A percentile compares a stretch with the other conserved stretches of the same genome.
Evolutionary conservation across 768 basidiomycete genomes (phyloP).

Genomic region (Rhodosporidiobolus odoratus): DNA sequence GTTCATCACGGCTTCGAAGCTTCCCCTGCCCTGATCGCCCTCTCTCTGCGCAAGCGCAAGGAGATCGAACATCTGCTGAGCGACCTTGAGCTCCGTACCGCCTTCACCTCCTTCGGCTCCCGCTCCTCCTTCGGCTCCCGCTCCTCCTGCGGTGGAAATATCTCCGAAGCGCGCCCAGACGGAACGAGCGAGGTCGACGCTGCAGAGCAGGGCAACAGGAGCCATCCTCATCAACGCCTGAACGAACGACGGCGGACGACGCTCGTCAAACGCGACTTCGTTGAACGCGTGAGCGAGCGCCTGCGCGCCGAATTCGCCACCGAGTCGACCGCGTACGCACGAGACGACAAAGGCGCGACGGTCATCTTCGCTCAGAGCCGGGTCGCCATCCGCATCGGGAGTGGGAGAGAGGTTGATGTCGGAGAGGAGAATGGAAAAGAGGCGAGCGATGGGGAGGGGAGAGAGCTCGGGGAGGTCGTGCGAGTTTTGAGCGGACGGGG

Average conservation of each 20-base stretch:
- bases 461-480: slow-evolving; percentile 79
- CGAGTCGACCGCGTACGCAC: slow-evolving; percentile 14
- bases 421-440: slow-evolving; percentile 73
- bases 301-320: slow-evolving; percentile 24
- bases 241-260: slow-evolving; percentile 5
- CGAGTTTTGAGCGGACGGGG: slow-evolving; percentile 75
- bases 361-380: slow-evolving; percentile 10
- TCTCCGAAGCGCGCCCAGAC: slow-evolving; percentile 14
- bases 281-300: slow-evolving; percentile 35
- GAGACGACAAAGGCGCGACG: slow-evolving; percentile 21
- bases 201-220: slow-evolving; percentile 19
- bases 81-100: slow-evolving; percentile 31
- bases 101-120: slow-evolving; percentile 2
- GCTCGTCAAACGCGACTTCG: slow-evolving; percentile 25
- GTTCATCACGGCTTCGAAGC: slow-evolving; percentile 18
- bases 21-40: slow-evolving; percentile 16
- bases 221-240: slow-evolving; percentile 15
- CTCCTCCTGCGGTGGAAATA: not conserved
- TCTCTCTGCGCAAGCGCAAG: slow-evolving; percentile 29
- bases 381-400: not conserved
- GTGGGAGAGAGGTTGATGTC: slow-evolving; percentile 46
- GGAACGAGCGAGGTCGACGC: slow-evolving; percentile 19
- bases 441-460: slow-evolving; percentile 66
- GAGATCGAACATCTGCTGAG: slow-evolving; percentile 29
- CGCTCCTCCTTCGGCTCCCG: not conserved